A percentile compares a stretch with the other conserved stretches of the same genome.
Evolutionary conservation across 495 filamentous ascomycete species (phyloP).

Genomic region (Hypoxylon lienhwacheense): DNA sequence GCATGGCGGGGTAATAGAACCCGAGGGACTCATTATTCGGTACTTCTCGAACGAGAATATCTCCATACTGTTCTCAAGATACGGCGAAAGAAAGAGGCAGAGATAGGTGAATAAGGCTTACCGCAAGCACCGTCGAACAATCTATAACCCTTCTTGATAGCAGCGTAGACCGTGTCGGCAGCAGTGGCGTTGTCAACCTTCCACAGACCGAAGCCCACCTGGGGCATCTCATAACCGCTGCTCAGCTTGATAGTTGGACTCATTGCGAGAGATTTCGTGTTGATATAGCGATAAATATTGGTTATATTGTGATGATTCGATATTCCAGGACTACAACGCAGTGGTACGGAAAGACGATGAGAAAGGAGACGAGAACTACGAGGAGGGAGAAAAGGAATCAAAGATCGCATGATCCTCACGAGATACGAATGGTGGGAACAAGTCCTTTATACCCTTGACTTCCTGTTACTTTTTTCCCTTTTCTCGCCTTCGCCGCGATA

Average conservation of each 20-base stretch:
- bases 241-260: slow-evolving; percentile 72
- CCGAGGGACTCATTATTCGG: slow-evolving; percentile 30
- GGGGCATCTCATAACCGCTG: slow-evolving; percentile 81
- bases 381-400: slow-evolving; percentile 14
- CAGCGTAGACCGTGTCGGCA: slow-evolving; percentile 81
- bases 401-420: slow-evolving; percentile 24
- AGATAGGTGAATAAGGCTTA: slow-evolving; percentile 44
- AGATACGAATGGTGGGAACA: slow-evolving; percentile 17
- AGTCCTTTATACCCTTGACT: slow-evolving; percentile 23
- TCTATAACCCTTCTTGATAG: slow-evolving; percentile 86
- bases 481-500: slow-evolving; percentile 13
- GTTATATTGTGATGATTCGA: slow-evolving; percentile 5
- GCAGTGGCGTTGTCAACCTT: slow-evolving; percentile 79
- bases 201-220: slow-evolving; percentile 83
- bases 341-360: slow-evolving; percentile 12
- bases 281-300: slow-evolving; percentile 15
- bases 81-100: not conserved
- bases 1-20: slow-evolving; percentile 35
- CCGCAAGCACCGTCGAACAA: slow-evolving; percentile 86
- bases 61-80: slow-evolving; percentile 8
- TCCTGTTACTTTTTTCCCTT: too few species aligned
- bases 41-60: slow-evolving; percentile 23
- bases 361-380: slow-evolving; percentile 22
- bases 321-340: slow-evolving; percentile 11
- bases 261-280: slow-evolving; percentile 39